Base-by-base conservation (phyloP, 1,139 yeast genomes). In the Taphrina betulina region DNA sequence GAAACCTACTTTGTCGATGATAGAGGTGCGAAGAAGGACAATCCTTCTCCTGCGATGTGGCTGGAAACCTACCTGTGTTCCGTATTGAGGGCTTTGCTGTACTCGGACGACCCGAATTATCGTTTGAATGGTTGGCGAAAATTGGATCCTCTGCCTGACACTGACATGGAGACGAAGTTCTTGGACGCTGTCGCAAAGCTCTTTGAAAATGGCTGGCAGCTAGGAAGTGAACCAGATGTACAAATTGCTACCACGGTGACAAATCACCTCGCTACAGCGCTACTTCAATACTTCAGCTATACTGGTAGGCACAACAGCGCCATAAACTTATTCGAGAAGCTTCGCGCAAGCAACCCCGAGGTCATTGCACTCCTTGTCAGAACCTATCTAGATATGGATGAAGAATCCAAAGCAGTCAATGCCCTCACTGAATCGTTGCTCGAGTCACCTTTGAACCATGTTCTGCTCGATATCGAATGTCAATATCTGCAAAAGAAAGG, bases 231-330 rank as follows among this genome's bases (percentile, higher is more conserved):
- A 71, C 80, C 64, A 72, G 84, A 68, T 70, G 81, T 66, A 74
- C 85, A 88, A 61, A 81, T 79, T 65, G 82, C 96, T 0, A 79
- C 87, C 0, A 66, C 81, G 19, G 74, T 82, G 51, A 78, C 82
- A 60, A 92, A 92, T 70, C 80, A 82, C 67, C 73, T 92, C 57
- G 83, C 88, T 10, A 92, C 87, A 66, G 84, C 95, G 0, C 77
- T 92, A 54, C 65, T 85, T 62, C 77, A 77, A 62, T 76, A 83
- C 55, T 74, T 85, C 36, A 78, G 82, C 56, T 69, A 88, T 45
- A 82, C 95, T 1, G 85, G 83, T 42, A 71, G 78, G 58, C 80
- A 78, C 65, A 81, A 77, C 37, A 75, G 74, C 45, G 88, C 94
- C 0, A 63, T 81, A 65, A 71, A 79, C 61, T 67, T 78, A 67